These are phyloP conservation scores for Knoxdaviesia capensis DNA, from an alignment of 2,329 filamentous ascomycete genomes.

Conservation along the genomic window DNA sequence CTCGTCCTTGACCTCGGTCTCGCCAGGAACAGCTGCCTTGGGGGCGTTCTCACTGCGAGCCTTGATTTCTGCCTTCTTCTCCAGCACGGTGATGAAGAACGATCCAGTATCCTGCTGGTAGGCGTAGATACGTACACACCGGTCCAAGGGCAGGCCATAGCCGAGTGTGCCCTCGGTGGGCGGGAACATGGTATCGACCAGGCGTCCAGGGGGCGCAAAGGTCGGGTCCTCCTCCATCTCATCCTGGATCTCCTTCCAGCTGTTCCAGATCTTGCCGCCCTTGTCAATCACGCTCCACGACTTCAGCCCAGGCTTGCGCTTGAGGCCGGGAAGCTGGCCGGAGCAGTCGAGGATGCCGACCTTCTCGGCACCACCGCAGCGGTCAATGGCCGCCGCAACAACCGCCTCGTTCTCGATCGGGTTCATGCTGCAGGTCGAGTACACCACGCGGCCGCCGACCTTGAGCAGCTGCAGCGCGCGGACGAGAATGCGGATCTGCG, in stretches of 20 bases:
- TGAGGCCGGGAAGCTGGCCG: constrained; percentile 54
- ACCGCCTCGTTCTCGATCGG: constrained; percentile 94
- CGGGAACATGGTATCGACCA: constrained; percentile 74
- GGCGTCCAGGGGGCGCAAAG: constrained; percentile 37
- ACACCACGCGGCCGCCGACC: constrained; percentile 82
- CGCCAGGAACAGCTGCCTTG: constrained; percentile 16
- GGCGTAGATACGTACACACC: constrained; percentile 85
- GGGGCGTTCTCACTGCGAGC: constrained; percentile 47
- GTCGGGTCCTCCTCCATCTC: constrained; percentile 37
- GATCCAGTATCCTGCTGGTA: constrained; percentile 92
- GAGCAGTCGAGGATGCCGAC: constrained; percentile 74
- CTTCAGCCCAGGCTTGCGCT: constrained; percentile 57
- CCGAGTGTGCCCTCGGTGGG: constrained; percentile 29
- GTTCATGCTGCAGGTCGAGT: constrained; percentile 98
- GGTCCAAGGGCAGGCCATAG: constrained; percentile 56
- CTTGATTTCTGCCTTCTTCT: constrained; percentile 77
- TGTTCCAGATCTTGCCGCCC: constrained; percentile 55
- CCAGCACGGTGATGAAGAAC: constrained; percentile 90
- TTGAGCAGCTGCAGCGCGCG: constrained; percentile 91
- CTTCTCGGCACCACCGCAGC: constrained; percentile 66
- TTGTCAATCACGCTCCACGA: constrained; percentile 89
- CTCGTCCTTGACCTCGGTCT: constrained; percentile 15
- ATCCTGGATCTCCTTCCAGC: constrained; percentile 63
- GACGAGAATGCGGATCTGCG: constrained; percentile 76
- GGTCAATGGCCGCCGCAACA: constrained; percentile 67